These are phyloP conservation scores for Trichoderma reesei DNA, from an alignment of 495 filamentous ascomycete species.

Conservation along the genomic window DNA sequence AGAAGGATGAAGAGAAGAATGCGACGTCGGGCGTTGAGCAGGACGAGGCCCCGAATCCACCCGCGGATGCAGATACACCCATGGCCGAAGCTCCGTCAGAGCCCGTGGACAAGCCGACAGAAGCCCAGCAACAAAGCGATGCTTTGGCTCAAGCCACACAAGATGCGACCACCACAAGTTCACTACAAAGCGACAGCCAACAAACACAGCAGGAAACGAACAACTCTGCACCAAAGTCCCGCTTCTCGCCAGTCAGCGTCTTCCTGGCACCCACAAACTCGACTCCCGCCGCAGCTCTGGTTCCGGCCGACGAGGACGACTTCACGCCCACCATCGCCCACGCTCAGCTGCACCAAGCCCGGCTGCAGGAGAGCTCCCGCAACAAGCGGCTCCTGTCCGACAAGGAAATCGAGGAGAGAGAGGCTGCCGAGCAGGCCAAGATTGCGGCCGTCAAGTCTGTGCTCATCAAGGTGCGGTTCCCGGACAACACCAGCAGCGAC, in stretches of 20 bases:
- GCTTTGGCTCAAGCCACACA: neutral
- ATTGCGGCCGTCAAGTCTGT: constrained; percentile 57
- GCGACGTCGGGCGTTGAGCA: neutral
- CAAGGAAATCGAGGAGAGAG: constrained; percentile 50
- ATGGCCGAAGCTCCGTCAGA: constrained; percentile 15
- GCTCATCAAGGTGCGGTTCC: constrained; percentile 74
- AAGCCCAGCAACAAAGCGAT: constrained; percentile 10
- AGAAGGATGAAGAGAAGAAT: too few species aligned
- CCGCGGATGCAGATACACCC: constrained; percentile 8
- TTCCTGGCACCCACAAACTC: constrained; percentile 61
- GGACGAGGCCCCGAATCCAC: neutral
- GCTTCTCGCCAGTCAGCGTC: constrained; percentile 48
- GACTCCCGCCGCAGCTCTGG: constrained; percentile 65
- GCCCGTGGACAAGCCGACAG: neutral
- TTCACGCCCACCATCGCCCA: constrained; percentile 81
- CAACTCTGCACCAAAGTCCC: constrained; percentile 6
- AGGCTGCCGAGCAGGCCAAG: constrained; percentile 46
- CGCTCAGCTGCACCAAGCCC: constrained; percentile 68
- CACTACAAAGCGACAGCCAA: constrained; percentile 16
- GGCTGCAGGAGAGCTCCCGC: constrained; percentile 50
- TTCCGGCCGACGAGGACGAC: constrained; percentile 56
- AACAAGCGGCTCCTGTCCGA: constrained; percentile 65
- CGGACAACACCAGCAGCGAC: constrained; percentile 65
- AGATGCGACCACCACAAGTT: constrained; percentile 11
- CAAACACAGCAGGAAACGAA: constrained; percentile 7